phyloP scores from a whole-genome alignment of 805 yeast species.

The Peterozyma xylosa region DNA sequence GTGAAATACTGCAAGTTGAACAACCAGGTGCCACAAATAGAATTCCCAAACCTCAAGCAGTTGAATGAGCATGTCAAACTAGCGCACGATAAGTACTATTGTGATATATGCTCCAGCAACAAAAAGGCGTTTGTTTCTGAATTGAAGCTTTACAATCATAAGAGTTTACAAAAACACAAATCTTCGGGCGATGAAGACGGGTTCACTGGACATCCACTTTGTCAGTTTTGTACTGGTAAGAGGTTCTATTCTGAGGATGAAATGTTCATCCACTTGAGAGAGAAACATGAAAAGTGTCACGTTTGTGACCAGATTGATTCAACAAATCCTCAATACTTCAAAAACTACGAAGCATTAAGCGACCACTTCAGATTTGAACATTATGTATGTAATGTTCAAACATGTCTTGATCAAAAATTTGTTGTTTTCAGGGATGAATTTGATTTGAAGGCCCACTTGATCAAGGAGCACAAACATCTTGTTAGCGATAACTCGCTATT shows the following conservation, averaged over 20 bases:
- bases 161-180: slow-evolving; percentile 64
- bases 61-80: slow-evolving; percentile 57
- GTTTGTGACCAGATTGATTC: slow-evolving; percentile 72
- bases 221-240: slow-evolving; percentile 68
- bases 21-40: slow-evolving; percentile 18
- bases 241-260: slow-evolving; percentile 89
- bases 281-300: slow-evolving; percentile 81
- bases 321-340: slow-evolving; percentile 64
- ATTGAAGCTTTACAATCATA: slow-evolving; percentile 49
- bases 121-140: slow-evolving; percentile 76
- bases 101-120: slow-evolving; percentile 71
- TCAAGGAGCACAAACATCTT: slow-evolving; percentile 68
- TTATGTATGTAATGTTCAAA: slow-evolving; percentile 65
- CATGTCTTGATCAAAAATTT: slow-evolving; percentile 83
- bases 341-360: slow-evolving; percentile 66
- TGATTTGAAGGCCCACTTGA: slow-evolving; percentile 82
- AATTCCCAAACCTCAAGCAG: slow-evolving; percentile 43
- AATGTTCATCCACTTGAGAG: slow-evolving; percentile 71
- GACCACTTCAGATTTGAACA: slow-evolving; percentile 71
- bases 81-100: slow-evolving; percentile 57
- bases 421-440: slow-evolving; percentile 85
- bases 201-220: slow-evolving; percentile 82
- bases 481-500: slow-evolving; percentile 34
- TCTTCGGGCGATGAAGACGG: slow-evolving; percentile 69
- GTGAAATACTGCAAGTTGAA: slow-evolving; percentile 23